Base-by-base conservation (phyloP, 495 filamentous ascomycete species). In the Hypoxylon rickii region DNA sequence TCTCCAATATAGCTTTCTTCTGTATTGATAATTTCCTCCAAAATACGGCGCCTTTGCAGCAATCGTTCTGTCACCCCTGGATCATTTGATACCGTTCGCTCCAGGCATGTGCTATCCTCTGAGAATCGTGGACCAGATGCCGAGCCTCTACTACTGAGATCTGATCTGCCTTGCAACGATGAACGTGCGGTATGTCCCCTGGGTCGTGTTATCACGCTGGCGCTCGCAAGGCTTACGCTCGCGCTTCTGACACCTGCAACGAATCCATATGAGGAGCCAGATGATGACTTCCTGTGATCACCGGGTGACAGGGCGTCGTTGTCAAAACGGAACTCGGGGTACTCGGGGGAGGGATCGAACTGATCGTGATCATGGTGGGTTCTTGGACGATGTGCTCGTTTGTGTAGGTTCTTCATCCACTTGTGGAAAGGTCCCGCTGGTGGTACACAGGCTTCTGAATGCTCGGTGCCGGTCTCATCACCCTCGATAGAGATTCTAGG, bases 1-100 rank as follows among this genome's bases (percentile, higher is more conserved):
- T 96, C 93, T 13, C 83, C 83, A 48, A 97, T 82, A 72, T 97
- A 97, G 59, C 89, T 86, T 64, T 92, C 87, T 70, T 97, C 94
- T 0, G 91, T 93, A 36, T 70, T 79, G 44, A 96, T 79, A 15
- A 98, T 73, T 69, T 98, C 94, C 58, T 90, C 88, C 33, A 97
- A 67, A 15, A 92, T 84, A 49, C 83, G 83, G 7, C 89, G 85
- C 44, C 94, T 81, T 60, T 91, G 87, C 33, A 87, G 63, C 10
- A 90, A 79, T 17, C 94, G 79, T 44, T 82, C 80, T 36, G 81
- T 81, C 18, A 87, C 86, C n/a, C 76, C 86, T 48, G 87, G 81
- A 61, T 96, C 91, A 22, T 85, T 69, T n/a, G 76, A 64, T 42
- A 75, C 64, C 34, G 75, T 82, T 31, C 79, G 68, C 6, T 79